Percentiles rank a stretch among this genome's conserved stretches.
phyloP scores from a whole-genome alignment of 2,329 filamentous ascomycete genomes.

The Fusarium piperis region DNA sequence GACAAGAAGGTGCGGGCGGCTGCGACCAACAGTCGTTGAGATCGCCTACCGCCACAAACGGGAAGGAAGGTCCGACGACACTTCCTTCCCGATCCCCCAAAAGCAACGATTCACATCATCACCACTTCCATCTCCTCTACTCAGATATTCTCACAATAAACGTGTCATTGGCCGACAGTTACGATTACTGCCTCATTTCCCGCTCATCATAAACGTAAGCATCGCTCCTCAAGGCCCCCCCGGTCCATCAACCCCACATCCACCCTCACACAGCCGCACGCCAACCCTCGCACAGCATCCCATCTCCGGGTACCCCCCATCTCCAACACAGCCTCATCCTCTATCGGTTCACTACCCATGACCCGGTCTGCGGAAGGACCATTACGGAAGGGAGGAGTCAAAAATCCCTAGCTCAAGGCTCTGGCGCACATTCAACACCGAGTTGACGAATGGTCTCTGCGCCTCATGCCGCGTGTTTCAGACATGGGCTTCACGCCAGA shows the following conservation, averaged over 20 bases:
- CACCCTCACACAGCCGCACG: conserved; percentile 23
- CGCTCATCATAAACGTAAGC: background rate
- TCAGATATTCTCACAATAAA: background rate
- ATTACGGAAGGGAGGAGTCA: background rate
- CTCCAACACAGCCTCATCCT: conserved; percentile 28
- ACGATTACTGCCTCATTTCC: background rate
- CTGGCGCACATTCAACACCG: background rate
- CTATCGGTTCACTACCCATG: conserved; percentile 3
- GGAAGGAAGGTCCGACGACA: background rate
- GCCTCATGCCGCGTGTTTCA: conserved; percentile 21
- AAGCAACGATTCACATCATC: background rate
- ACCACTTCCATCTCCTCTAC: background rate
- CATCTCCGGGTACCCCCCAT: conserved; percentile 23
- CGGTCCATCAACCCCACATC: conserved; percentile 8
- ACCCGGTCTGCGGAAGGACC: conserved; percentile 8
- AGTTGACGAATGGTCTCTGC: background rate
- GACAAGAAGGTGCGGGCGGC: background rate
- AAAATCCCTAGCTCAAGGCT: background rate
- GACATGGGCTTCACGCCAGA: background rate
- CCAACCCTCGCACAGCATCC: conserved; percentile 6
- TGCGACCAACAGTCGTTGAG: conserved; percentile 17
- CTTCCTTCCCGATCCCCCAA: background rate
- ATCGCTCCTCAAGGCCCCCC: background rate
- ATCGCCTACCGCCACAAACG: background rate
- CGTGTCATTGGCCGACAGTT: background rate